These are phyloP conservation scores for Aspergillus intermedius DNA, from an alignment of 2,329 filamentous ascomycete genomes.

Conservation along the genomic window DNA sequence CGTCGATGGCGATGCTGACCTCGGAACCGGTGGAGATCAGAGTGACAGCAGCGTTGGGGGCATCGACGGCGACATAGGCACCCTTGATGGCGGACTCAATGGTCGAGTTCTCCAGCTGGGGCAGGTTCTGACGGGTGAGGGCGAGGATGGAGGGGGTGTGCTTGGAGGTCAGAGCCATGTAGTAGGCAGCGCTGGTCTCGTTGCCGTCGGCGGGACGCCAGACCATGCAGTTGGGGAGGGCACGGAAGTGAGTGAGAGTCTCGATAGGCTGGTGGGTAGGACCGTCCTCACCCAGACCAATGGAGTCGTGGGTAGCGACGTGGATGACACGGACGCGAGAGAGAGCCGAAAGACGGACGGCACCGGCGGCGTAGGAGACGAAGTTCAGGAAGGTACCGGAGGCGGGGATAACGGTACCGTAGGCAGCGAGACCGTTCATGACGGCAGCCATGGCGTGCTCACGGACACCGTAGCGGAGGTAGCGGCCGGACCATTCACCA, in stretches of 20 bases:
- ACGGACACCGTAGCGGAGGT: constrained; percentile 54
- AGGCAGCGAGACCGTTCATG: constrained; percentile 76
- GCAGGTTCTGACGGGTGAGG: constrained; percentile 94
- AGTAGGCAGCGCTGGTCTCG: constrained; percentile 97
- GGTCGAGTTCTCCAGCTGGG: constrained; percentile 89
- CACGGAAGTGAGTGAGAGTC: constrained; percentile 96
- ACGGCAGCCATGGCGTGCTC: constrained; percentile 48
- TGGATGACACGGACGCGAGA: constrained; percentile 89
- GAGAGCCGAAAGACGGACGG: constrained; percentile 87
- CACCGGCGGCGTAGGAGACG: constrained; percentile 92
- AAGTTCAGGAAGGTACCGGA: constrained; percentile 99
- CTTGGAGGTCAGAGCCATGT: constrained; percentile 83
- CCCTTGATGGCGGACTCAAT: constrained; percentile 89
- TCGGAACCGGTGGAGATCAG: constrained; percentile 94
- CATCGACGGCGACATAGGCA: constrained; percentile 85
- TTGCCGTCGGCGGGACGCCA: constrained; percentile 98
- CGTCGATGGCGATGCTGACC: constrained; percentile 87
- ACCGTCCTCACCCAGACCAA: constrained; percentile 96
- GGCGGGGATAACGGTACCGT: constrained; percentile 90
- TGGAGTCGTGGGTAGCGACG: constrained; percentile 97
- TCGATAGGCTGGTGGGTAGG: constrained; percentile 99
- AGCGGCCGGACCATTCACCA: constrained; percentile 84
- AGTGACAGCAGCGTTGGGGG: constrained; percentile 75
- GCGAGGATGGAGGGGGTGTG: constrained; percentile 88
- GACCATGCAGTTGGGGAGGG: constrained; percentile 97